Base-by-base conservation (phyloP, 2,329 filamentous ascomycete genomes). In the Chrysosporium queenslandicum region DNA sequence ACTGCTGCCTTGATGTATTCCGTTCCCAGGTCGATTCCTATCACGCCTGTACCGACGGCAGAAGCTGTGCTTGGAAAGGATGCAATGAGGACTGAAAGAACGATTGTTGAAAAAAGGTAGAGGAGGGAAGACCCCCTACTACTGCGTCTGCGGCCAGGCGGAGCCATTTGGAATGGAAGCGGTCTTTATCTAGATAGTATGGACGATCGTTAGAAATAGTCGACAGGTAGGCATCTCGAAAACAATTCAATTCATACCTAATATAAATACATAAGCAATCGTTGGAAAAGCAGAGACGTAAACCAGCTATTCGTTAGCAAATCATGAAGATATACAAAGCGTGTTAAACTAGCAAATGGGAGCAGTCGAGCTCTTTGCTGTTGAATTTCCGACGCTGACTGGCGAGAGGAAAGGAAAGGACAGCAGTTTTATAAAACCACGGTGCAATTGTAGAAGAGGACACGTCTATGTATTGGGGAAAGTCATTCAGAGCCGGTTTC, bases 1-100 rank as follows among this genome's bases (percentile, higher is more conserved):
- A 98, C 80, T 12, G 87, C 83, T 25, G 91, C 91, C 75, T 97
- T 98, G 74, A 98, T 86, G 73, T 94, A 96, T 68, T 95, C 88
- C 53, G 92, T 96, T 60, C 92, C 92, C 51, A 98, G 77, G 71
- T 98, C 92, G 63, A 98, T 80, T 58, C 92, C 92, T 20, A 98
- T 76, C 16, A 97, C 90, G 50, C 88, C 87, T 7, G 87, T 81
- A 34, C 79, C 78, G 52, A 79, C 81, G 53, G 78, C 79, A 53
- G 79, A 77, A 23, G 43, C 46, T 55, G 73, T 72, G 20, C 72
- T 71, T 60, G 81, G 76, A 53, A 83, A 70, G 53, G 79, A 69
- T 53, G 77, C 59, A 53, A 79, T 71, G 53, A 82, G 61, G 51
- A 77, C 65, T 5, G 76, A 68, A 32, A 81, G 60, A 46, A 78